Conservation (phyloP, 352 stramenopile genomes). For the Globisporangium cystogenes region DNA sequence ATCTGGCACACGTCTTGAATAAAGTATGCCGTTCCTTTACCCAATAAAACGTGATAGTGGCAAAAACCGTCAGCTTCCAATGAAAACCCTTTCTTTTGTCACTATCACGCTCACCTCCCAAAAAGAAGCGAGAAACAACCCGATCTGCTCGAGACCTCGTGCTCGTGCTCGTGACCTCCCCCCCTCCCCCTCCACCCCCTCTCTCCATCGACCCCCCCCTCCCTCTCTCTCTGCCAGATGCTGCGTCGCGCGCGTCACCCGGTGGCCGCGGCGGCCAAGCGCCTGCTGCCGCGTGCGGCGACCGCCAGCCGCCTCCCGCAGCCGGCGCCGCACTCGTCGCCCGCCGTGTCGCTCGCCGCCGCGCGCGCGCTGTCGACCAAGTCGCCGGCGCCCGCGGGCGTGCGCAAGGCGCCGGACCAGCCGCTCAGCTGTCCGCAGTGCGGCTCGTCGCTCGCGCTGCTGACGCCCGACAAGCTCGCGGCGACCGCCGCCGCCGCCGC, state of each 20-base stretch:
- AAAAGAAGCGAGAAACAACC: too few species aligned
- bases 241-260: neutral
- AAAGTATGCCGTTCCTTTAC: too few species aligned
- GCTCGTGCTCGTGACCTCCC: too few species aligned
- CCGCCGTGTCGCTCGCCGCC: neutral
- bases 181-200: too few species aligned
- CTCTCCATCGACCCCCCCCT: too few species aligned
- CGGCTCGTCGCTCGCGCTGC: slow-evolving; percentile 41
- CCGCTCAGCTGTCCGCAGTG: slow-evolving; percentile 66
- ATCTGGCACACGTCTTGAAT: too few species aligned
- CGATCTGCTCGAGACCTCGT: too few species aligned
- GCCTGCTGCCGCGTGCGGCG: slow-evolving; percentile 2
- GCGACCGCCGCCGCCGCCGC: slow-evolving; percentile 4
- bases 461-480: slow-evolving; percentile 22
- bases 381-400: slow-evolving; percentile 6
- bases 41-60: too few species aligned
- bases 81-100: too few species aligned
- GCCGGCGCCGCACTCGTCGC: neutral
- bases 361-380: slow-evolving; percentile 9
- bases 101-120: too few species aligned
- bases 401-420: slow-evolving; percentile 15
- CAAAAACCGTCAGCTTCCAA: too few species aligned
- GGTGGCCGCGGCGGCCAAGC: neutral
- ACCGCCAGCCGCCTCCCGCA: neutral
- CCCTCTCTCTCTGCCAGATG: neutral